Evolutionary conservation across 2,329 filamentous ascomycete genomes (phyloP).

Genomic region (Fusarium newnesense): DNA sequence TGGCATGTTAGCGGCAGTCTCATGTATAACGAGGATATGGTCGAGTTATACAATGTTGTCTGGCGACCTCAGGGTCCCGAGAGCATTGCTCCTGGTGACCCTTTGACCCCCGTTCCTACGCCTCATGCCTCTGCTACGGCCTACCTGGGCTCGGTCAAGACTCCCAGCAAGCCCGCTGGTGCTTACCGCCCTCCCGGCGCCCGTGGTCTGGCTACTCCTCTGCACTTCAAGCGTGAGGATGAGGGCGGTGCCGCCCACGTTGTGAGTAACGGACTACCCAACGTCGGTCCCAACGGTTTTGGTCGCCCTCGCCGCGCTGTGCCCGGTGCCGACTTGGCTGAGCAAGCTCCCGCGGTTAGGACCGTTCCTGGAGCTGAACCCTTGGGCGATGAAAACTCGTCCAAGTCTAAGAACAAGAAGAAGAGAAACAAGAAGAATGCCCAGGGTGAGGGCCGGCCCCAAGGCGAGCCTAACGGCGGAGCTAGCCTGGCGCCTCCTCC

Average conservation of each 20-base stretch:
- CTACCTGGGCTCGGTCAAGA: conserved; percentile 88
- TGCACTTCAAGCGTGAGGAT: conserved; percentile 97
- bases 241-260: conserved; percentile 92
- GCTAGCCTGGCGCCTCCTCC: conserved; percentile 60
- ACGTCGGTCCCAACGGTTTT: conserved; percentile 82
- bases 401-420: conserved; percentile 98
- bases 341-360: conserved; percentile 74
- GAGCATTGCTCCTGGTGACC: conserved; percentile 71
- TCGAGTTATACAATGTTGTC: conserved; percentile 88
- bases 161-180: conserved; percentile 95
- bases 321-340: conserved; percentile 83
- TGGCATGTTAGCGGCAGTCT: conserved; percentile 91
- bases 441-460: conserved; percentile 73
- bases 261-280: conserved; percentile 79
- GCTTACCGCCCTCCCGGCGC: conserved; percentile 96
- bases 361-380: conserved; percentile 72
- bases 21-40: conserved; percentile 96
- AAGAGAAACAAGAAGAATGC: conserved; percentile 93
- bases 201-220: conserved; percentile 85
- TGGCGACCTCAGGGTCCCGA: conserved; percentile 82
- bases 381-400: conserved; percentile 76
- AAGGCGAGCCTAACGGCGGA: conserved; percentile 57
- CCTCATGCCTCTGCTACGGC: conserved; percentile 85
- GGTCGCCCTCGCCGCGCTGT: conserved; percentile 79
- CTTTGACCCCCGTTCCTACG: conserved; percentile 76